Conservation (phyloP, 2,329 filamentous ascomycete species). For the Colletotrichum gigasporum region DNA sequence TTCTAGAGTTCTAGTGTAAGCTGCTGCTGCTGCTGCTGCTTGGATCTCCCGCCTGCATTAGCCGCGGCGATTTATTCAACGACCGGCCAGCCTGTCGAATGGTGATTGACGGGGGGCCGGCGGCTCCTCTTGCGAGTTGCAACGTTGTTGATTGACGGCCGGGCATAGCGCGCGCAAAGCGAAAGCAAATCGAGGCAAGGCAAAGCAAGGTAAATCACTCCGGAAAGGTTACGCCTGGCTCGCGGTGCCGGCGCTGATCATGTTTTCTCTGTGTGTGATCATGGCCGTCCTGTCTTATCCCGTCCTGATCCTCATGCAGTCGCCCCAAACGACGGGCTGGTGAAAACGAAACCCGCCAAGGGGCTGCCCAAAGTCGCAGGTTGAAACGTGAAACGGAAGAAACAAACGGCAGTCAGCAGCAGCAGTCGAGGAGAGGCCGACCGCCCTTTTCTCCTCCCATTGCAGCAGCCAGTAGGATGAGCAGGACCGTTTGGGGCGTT, state of each 20-base stretch:
- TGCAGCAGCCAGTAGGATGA: not conserved
- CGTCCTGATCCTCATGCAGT: not conserved
- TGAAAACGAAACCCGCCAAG: constrained; percentile 24
- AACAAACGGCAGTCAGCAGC: constrained; percentile 11
- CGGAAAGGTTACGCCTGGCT: too few species aligned
- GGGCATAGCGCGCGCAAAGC: not conserved
- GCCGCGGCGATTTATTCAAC: not conserved
- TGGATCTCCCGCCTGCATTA: not conserved
- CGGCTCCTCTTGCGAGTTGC: not conserved
- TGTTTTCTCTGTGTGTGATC: not conserved
- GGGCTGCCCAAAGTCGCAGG: constrained; percentile 19
- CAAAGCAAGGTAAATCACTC: too few species aligned
- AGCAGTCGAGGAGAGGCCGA: not conserved
- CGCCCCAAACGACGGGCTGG: constrained; percentile 9
- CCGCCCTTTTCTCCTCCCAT: not conserved
- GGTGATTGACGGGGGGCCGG: not conserved
- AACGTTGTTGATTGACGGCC: not conserved
- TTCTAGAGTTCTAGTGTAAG: not conserved
- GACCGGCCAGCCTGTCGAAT: not conserved
- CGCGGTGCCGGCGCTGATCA: constrained; percentile 4
- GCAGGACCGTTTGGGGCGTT: constrained; percentile 4
- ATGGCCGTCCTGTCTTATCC: too few species aligned
- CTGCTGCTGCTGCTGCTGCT: not conserved
- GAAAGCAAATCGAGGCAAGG: not conserved
- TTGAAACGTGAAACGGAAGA: constrained; percentile 28